phyloP scores from a whole-genome alignment of 306 rosid species.

The Astragalus membranaceus region DNA sequence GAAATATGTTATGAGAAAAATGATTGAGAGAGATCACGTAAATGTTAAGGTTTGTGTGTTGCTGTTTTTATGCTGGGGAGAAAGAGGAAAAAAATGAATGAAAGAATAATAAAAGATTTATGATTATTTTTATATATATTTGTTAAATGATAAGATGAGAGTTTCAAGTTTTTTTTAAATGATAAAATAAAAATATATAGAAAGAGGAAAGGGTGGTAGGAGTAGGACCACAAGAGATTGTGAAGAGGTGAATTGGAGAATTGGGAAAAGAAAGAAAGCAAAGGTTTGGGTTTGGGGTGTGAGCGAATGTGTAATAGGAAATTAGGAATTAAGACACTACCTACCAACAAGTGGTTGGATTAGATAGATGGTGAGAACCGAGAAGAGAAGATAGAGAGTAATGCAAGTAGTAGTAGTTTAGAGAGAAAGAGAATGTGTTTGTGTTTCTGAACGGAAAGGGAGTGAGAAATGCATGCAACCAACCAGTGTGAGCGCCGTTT shows the following conservation, averaged over 20 bases:
- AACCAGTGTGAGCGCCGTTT: too few species aligned
- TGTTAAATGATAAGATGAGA: not conserved
- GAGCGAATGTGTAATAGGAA: not conserved
- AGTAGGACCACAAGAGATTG: not conserved
- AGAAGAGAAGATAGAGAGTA: too few species aligned
- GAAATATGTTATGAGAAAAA: not conserved
- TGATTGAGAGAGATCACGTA: conserved; percentile 16
- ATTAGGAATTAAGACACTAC: not conserved
- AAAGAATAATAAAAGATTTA: not conserved
- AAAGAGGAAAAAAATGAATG: not conserved
- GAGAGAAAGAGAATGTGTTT: not conserved
- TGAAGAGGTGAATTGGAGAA: not conserved
- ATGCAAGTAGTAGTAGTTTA: not conserved
- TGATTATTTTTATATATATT: not conserved
- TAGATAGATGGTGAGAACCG: not conserved
- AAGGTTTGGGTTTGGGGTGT: not conserved
- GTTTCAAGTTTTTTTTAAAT: not conserved
- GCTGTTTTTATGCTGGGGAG: not conserved
- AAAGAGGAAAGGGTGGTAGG: not conserved
- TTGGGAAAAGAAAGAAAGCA: not conserved
- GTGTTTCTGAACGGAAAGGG: not conserved
- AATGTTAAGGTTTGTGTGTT: conserved; percentile 15
- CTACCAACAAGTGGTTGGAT: not conserved
- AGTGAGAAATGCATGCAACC: too few species aligned
- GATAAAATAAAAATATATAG: too few species aligned